These are phyloP conservation scores for Allomyces macrogynus DNA, from an alignment of 192 early-diverging fungal genomes.

Conservation along the genomic window DNA sequence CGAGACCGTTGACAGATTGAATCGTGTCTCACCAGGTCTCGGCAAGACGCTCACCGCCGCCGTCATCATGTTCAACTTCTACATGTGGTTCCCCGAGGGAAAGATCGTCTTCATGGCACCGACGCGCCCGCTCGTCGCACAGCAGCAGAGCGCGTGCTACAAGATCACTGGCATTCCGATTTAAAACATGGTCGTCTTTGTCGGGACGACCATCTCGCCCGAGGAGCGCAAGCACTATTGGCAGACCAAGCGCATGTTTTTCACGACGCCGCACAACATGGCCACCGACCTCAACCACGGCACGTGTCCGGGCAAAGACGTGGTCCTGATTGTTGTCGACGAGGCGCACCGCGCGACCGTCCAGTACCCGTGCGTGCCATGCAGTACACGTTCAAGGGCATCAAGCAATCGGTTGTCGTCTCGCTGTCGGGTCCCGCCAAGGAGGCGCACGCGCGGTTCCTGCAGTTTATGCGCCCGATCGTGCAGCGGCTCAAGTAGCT, in stretches of 20 bases:
- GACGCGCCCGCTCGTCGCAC: constrained; percentile 71
- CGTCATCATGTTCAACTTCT: constrained; percentile 78
- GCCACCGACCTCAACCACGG: constrained; percentile 58
- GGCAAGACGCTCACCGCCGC: constrained; percentile 92
- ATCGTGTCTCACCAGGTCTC: constrained; percentile 25
- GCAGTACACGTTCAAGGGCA: constrained; percentile 45
- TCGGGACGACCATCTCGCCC: constrained; percentile 42
- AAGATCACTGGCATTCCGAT: constrained; percentile 59
- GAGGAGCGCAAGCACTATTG: constrained; percentile 33
- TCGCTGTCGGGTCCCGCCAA: constrained; percentile 25
- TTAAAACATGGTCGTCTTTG: constrained; percentile 22
- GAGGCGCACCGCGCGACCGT: constrained; percentile 81
- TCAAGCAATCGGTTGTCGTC: constrained; percentile 40
- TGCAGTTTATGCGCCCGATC: constrained; percentile 10
- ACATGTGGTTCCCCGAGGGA: constrained; percentile 73
- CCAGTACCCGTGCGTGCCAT: constrained; percentile 57
- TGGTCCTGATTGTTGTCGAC: constrained; percentile 62
- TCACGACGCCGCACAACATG: constrained; percentile 69
- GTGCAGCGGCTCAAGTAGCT: constrained; percentile 11
- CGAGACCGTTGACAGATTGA: too few species aligned
- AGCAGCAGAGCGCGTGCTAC: constrained; percentile 76
- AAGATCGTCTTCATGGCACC: constrained; percentile 82
- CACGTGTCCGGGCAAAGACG: constrained; percentile 39
- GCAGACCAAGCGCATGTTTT: constrained; percentile 52
- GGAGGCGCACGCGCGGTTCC: constrained; percentile 9